Evolutionary conservation across 345 rosid genomes (phyloP).

Genomic region (Tarenaya hassleriana): DNA sequence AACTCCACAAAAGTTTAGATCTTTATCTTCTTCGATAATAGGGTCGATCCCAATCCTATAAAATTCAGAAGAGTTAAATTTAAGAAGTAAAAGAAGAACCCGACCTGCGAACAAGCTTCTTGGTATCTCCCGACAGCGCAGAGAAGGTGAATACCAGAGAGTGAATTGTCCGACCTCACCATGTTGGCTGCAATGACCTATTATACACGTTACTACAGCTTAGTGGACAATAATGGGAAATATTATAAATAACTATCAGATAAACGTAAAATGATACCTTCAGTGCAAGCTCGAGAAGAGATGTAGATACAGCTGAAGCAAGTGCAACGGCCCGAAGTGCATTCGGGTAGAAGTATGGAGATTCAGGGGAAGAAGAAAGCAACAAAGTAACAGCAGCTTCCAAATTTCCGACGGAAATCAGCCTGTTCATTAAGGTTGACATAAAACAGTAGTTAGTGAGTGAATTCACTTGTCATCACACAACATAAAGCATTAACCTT

Average conservation of each 20-base stretch:
- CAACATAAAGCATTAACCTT: conserved; percentile 4
- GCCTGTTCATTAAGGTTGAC: conserved; percentile 42
- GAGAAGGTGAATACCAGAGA: conserved; percentile 87
- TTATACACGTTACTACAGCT: conserved; percentile 15
- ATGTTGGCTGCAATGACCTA: conserved; percentile 99
- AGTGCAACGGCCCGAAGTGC: conserved; percentile 97
- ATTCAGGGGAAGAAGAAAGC: conserved; percentile 88
- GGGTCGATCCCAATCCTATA: no score
- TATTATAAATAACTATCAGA: conserved; percentile 8
- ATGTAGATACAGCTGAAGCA: conserved; percentile 88
- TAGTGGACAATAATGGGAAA: not conserved
- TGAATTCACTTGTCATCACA: conserved; percentile 22
- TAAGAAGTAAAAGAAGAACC: conserved; percentile 19
- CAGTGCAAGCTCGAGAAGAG: conserved; percentile 93
- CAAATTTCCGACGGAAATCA: conserved; percentile 82
- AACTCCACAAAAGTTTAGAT: no score
- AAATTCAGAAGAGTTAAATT: conserved; percentile 8
- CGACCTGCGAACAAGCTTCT: conserved; percentile 99
- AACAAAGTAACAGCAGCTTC: conserved; percentile 94
- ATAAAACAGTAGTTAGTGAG: conserved; percentile 14
- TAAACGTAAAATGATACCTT: conserved; percentile 41
- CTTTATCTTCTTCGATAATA: no score
- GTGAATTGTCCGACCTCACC: conserved; percentile 85
- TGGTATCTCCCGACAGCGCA: conserved; percentile 97
- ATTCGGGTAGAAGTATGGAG: conserved; percentile 83